A percentile compares a stretch with the other conserved stretches of the same genome.
Conservation (phyloP, 1,284 basidiomycete species). For the Trametes hirsuta region DNA sequence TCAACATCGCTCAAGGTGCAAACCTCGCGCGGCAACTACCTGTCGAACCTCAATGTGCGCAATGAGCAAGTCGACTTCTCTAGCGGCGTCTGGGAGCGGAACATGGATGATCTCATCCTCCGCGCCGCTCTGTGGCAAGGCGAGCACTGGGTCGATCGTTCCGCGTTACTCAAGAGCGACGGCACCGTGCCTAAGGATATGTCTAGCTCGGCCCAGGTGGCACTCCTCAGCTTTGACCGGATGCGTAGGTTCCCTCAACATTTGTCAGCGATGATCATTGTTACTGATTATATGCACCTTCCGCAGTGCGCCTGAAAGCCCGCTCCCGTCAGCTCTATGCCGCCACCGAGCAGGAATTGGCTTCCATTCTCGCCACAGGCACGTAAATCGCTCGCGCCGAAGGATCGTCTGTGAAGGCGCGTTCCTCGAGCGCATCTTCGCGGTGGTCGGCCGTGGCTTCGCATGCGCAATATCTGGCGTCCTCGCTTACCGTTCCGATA, state of each 20-base stretch:
- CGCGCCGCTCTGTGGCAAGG: conserved; percentile 92
- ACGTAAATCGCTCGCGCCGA: conserved; percentile 6
- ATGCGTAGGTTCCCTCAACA: conserved; percentile 66
- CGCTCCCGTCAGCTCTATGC: conserved; percentile 79
- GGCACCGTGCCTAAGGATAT: conserved; percentile 36
- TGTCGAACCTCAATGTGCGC: conserved; percentile 82
- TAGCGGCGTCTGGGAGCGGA: conserved; percentile 62
- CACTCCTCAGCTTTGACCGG: conserved; percentile 89
- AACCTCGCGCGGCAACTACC: conserved; percentile 94
- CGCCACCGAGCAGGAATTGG: conserved; percentile 76
- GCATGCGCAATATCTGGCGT: background rate
- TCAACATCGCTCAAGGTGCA: conserved; percentile 87
- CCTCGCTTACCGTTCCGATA: background rate
- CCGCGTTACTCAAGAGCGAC: conserved; percentile 60
- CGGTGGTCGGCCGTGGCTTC: background rate
- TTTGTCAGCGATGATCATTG: background rate
- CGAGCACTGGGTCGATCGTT: conserved; percentile 90
- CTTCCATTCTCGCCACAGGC: conserved; percentile 55
- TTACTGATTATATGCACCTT: conserved; percentile 5
- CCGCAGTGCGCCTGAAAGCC: conserved; percentile 79
- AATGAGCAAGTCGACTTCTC: conserved; percentile 85
- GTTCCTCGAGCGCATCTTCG: background rate
- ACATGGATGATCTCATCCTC: conserved; percentile 95
- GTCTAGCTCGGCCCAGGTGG: conserved; percentile 73
- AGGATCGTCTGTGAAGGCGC: background rate